Evolutionary conservation across 2,329 filamentous ascomycete species (phyloP), one percentile per base, ranked within the genome.

Genomic region (Aspergillus persii): DNA sequence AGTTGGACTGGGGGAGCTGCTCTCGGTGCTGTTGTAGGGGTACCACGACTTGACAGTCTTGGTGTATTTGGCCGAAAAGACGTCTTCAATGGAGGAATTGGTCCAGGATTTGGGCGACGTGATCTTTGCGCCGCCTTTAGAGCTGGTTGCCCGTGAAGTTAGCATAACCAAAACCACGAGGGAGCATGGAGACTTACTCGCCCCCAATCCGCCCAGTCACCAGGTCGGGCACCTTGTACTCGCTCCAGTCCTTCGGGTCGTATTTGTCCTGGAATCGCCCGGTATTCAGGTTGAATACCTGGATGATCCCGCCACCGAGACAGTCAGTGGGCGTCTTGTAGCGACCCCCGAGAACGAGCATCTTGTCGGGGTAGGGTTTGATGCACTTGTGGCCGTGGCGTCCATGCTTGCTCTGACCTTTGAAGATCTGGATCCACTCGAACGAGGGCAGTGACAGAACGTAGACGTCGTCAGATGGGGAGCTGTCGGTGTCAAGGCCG

Each of bases 331-430:
- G 8, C 7, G 33, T 48, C 12, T 41, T 50, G 8, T 50, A 50
- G 7, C 4, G 7, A 2, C 76, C 76, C 4, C 76, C 76, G 26
- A 78, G 56, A 15, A 76, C 71, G 39, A 78, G 65, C 75, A 79
- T 77, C 59, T 77, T 69, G 27, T 83, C 78, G 0, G 87, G 86
- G 68, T 84, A 76, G 1, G 70, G 62, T 54, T 69, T 71, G 27
- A 74, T 60, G 57, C 75, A 77, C 33, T 66, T 64, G 60, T 77
- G 71, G 3, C 67, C 66, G 18, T 66, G 67, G 36, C 72, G 68
- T 4, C 54, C 67, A 52, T 41, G 60, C 23, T 36, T 53, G 48
- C 33, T 52, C 23, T 53, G 50, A 23, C 55, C 67, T 36, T n/a
- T 63, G 58, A 73, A 79, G 8, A 78, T 64, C 46, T 74, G 72